Evolutionary conservation across 495 filamentous ascomycete genomes (phyloP).

Genomic region (Penicillium steckii): DNA sequence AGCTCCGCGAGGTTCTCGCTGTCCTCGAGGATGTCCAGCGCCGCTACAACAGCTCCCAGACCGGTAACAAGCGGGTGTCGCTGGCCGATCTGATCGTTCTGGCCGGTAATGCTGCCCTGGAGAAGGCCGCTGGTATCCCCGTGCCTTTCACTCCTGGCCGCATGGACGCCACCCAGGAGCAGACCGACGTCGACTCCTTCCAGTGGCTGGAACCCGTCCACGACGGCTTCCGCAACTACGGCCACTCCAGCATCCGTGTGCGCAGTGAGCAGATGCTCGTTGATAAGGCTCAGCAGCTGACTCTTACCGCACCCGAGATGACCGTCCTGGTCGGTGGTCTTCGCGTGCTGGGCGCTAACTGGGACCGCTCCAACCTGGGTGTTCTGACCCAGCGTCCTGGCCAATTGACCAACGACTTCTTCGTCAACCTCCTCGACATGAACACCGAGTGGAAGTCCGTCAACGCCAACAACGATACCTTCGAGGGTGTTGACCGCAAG

Average conservation of each 20-base stretch:
- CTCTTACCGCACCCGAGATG: constrained; percentile 65
- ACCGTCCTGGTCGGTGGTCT: constrained; percentile 66
- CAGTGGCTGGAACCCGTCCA: constrained; percentile 56
- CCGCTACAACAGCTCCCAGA: constrained; percentile 53
- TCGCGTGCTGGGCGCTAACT: constrained; percentile 64
- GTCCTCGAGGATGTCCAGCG: constrained; percentile 61
- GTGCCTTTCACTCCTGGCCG: constrained; percentile 49
- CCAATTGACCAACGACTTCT: constrained; percentile 72
- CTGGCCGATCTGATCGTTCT: constrained; percentile 72
- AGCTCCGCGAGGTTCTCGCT: constrained; percentile 54
- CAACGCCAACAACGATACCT: constrained; percentile 47
- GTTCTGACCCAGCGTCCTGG: constrained; percentile 64
- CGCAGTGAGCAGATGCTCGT: constrained; percentile 64
- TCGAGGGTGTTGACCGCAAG: constrained; percentile 64
- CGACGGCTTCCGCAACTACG: constrained; percentile 77
- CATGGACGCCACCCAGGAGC: constrained; percentile 56
- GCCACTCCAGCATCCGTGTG: constrained; percentile 54
- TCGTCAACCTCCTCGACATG: constrained; percentile 69
- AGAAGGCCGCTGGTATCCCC: constrained; percentile 39
- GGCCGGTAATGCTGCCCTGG: constrained; percentile 47
- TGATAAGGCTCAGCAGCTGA: constrained; percentile 65
- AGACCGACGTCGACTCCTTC: constrained; percentile 65
- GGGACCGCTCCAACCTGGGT: constrained; percentile 59
- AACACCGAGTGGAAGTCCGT: constrained; percentile 60
- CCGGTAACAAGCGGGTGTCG: constrained; percentile 63